Conservation (phyloP, 768 basidiomycete genomes). For the Panellus pusillus region DNA sequence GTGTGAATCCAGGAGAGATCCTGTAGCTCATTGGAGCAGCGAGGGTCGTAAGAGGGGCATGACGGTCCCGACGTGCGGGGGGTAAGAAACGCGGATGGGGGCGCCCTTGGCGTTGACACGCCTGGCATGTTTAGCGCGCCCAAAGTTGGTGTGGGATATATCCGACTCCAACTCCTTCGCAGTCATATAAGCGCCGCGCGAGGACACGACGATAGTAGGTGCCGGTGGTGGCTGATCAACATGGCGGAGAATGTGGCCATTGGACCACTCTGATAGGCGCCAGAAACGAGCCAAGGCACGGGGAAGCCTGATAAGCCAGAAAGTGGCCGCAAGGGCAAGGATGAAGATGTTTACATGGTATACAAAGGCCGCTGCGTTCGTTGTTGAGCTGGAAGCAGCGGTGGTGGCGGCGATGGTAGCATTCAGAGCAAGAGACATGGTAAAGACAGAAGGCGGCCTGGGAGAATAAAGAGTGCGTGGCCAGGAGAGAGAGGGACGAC, state of each 20-base stretch:
- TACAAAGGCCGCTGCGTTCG: slow-evolving; percentile 27
- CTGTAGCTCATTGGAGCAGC: slow-evolving; percentile 27
- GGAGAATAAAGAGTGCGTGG: too few species aligned
- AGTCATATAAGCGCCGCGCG: slow-evolving; percentile 37
- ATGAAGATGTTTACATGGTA: slow-evolving; percentile 50
- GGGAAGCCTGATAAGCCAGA: slow-evolving; percentile 49
- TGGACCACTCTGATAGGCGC: slow-evolving; percentile 50
- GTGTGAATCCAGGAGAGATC: slow-evolving; percentile 32
- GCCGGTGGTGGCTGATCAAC: slow-evolving; percentile 20
- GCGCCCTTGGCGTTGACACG: slow-evolving; percentile 16
- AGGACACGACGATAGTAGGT: slow-evolving; percentile 29
- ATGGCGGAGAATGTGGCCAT: slow-evolving; percentile 49
- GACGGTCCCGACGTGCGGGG: slow-evolving; percentile 30
- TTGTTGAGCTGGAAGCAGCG: background rate
- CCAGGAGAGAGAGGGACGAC: too few species aligned
- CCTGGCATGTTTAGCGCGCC: slow-evolving; percentile 1
- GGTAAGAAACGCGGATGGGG: slow-evolving; percentile 21
- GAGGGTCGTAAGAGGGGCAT: slow-evolving; percentile 33
- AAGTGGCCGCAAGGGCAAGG: slow-evolving; percentile 37
- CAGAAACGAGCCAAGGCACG: slow-evolving; percentile 54
- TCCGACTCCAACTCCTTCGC: slow-evolving; percentile 18
- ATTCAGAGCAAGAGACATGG: too few species aligned
- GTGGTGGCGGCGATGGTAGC: too few species aligned
- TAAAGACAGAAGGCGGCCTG: too few species aligned
- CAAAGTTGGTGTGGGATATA: slow-evolving; percentile 6